Evolutionary conservation across 192 early-diverging fungal genomes (phyloP).

Genomic region (Thamnidium elegans): DNA sequence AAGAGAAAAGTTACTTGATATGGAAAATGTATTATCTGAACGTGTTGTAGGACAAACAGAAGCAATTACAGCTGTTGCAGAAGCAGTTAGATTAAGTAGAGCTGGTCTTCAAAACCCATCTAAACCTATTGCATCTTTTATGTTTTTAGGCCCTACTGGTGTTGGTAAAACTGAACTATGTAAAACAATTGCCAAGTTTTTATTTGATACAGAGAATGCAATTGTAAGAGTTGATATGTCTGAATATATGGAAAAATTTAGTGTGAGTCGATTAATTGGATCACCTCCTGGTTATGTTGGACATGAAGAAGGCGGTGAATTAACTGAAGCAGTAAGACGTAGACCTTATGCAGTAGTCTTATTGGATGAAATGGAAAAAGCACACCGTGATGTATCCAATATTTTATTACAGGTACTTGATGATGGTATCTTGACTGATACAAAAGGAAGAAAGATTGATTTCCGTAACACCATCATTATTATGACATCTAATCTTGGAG

Average conservation of each 20-base stretch:
- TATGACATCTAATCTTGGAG: slow-evolving; percentile 64
- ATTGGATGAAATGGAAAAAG: slow-evolving; percentile 99
- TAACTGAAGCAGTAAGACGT: slow-evolving; percentile 91
- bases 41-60: slow-evolving; percentile 85
- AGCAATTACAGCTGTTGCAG: slow-evolving; percentile 87
- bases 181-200: slow-evolving; percentile 76
- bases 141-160: slow-evolving; percentile 97
- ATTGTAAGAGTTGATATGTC: slow-evolving; percentile 98
- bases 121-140: slow-evolving; percentile 86
- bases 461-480: slow-evolving; percentile 96
- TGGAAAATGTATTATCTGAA: slow-evolving; percentile 59
- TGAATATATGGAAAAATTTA: slow-evolving; percentile 85
- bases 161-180: slow-evolving; percentile 90
- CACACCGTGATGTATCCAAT: slow-evolving; percentile 74
- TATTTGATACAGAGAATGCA: slow-evolving; percentile 96
- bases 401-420: slow-evolving; percentile 84
- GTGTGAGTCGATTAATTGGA: slow-evolving; percentile 89
- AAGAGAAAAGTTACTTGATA: slow-evolving; percentile 66
- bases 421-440: slow-evolving; percentile 92
- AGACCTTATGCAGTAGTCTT: slow-evolving; percentile 92
- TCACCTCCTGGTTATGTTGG: slow-evolving; percentile 97
- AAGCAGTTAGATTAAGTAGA: slow-evolving; percentile 82
- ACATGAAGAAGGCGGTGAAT: slow-evolving; percentile 92
- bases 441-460: slow-evolving; percentile 88
- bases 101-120: slow-evolving; percentile 82